These are phyloP conservation scores for Saturnispora quitensis DNA, from an alignment of 805 yeast genomes.

Conservation along the genomic window DNA sequence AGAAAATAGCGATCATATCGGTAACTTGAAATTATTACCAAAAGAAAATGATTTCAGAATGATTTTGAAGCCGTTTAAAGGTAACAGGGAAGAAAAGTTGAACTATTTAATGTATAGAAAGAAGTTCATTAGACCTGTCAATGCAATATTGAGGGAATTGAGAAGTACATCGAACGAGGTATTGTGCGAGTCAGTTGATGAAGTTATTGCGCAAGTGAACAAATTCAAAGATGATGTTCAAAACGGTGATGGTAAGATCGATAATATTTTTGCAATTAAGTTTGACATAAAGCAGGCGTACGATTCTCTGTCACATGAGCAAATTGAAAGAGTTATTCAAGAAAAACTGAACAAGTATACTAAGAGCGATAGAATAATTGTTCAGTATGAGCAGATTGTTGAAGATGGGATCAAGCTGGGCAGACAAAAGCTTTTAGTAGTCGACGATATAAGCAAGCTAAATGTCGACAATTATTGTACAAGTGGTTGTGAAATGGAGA, in stretches of 20 bases:
- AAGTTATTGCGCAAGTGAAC: constrained; percentile 33
- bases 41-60: constrained; percentile 52
- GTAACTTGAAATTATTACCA: constrained; percentile 46
- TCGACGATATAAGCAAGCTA: constrained; percentile 10
- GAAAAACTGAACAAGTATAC: constrained; percentile 16
- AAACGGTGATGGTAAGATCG: constrained; percentile 18
- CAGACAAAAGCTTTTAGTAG: constrained; percentile 2
- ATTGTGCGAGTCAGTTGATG: constrained; percentile 30
- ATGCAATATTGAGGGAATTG: constrained; percentile 23
- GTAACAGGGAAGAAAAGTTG: constrained; percentile 25
- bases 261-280: constrained; percentile 43
- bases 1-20: constrained; percentile 27
- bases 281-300: constrained; percentile 74
- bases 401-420: neutral
- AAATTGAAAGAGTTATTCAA: constrained; percentile 15
- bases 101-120: constrained; percentile 29
- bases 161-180: constrained; percentile 2
- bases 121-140: constrained; percentile 36
- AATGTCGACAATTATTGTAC: neutral
- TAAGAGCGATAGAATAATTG: constrained; percentile 8
- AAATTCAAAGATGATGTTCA: constrained; percentile 28
- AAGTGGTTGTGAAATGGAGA: neutral
- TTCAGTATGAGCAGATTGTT: constrained; percentile 9
- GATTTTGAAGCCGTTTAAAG: constrained; percentile 45
- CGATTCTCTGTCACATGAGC: constrained; percentile 53